Conservation (phyloP, 495 filamentous ascomycete genomes). For the Talaromyces proteolyticus region DNA sequence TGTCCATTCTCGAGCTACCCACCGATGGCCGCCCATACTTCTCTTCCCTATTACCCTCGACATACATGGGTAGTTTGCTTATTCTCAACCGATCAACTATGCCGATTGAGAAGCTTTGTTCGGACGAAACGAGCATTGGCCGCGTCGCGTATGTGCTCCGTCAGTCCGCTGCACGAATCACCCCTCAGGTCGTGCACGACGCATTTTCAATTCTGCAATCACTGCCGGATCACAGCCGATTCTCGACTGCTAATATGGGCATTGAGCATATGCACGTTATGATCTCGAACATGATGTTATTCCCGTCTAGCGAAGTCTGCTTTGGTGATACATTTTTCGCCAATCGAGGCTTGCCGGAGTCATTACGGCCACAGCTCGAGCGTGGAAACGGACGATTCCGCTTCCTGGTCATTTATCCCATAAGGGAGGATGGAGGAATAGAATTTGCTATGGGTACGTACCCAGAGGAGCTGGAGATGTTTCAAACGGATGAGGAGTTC, state of each 20-base stretch:
- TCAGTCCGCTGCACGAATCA: constrained; percentile 13
- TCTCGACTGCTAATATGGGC: constrained; percentile 19
- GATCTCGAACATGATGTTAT: constrained; percentile 24
- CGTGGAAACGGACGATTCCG: constrained; percentile 16
- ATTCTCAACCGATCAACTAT: constrained; percentile 19
- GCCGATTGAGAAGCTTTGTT: constrained; percentile 18
- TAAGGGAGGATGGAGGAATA: constrained; percentile 25
- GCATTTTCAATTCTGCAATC: constrained; percentile 21
- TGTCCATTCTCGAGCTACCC: constrained; percentile 27
- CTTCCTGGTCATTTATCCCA: constrained; percentile 21
- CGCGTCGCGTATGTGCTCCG: constrained; percentile 17
- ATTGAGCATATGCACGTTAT: constrained; percentile 19
- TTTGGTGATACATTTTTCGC: constrained; percentile 24
- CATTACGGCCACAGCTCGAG: constrained; percentile 22
- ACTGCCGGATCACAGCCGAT: constrained; percentile 16
- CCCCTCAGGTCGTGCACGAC: constrained; percentile 21
- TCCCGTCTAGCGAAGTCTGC: constrained; percentile 13
- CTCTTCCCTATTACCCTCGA: constrained; percentile 19
- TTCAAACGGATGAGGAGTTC: constrained; percentile 20
- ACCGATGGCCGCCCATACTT: constrained; percentile 23
- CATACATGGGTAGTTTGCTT: constrained; percentile 27
- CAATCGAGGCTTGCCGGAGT: constrained; percentile 15
- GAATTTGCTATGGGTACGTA: constrained; percentile 23
- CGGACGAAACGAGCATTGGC: constrained; percentile 19
- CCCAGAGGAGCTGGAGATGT: constrained; percentile 25